Base-by-base conservation (phyloP, 2,329 filamentous ascomycete genomes). In the Ceratocystis smalleyi region DNA sequence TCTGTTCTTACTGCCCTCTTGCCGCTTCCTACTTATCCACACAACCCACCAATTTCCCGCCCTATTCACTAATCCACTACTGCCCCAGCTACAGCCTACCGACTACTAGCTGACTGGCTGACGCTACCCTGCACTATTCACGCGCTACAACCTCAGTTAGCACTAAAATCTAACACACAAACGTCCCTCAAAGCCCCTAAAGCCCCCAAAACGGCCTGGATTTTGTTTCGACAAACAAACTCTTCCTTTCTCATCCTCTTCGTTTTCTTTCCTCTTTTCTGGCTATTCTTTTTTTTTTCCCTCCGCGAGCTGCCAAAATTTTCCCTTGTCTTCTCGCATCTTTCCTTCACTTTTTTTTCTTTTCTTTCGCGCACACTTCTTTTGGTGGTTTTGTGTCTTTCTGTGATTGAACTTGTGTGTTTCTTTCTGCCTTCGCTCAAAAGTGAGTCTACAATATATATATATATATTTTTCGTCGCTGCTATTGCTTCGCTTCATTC, bases 361-460 rank as follows among this genome's bases (percentile, higher is more conserved):
- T 78, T 78, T 77, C 74, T 76, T 76, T 72, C 74, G 74, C 74
- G 63, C 65, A 65, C 62, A 66, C 68, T 68, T 69, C 45, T 69
- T 69, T 69, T 68, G 62, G 45, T 66, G 69, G 65, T 71, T 68
- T 64, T 68, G 68, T 69, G 68, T 67, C 68, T 70, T 71, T 70
- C 68, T 68, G 69, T 68, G 43, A 61, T 49, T 67, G 24, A 57
- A 57, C 43, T 67, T 67, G 40, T 57, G 27, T 65, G 66, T 67
- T 70, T 67, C 69, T 70, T 70, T 67, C 69, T 70, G 68, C 68
- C 70, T 68, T 67, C 65, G 77, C 77, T 73, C 74, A 79, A 80
- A 79, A 79, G 78, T 80, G 73, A 79, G 78, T 79, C 68, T 57
- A 30, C 30, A 15, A n/a, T 35, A 69, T 67, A 55, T 69, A n/a